Evolutionary conservation across 2,329 filamentous ascomycete genomes (phyloP), one percentile per base, ranked within the genome.

Genomic region (Calonectria leucothoes): DNA sequence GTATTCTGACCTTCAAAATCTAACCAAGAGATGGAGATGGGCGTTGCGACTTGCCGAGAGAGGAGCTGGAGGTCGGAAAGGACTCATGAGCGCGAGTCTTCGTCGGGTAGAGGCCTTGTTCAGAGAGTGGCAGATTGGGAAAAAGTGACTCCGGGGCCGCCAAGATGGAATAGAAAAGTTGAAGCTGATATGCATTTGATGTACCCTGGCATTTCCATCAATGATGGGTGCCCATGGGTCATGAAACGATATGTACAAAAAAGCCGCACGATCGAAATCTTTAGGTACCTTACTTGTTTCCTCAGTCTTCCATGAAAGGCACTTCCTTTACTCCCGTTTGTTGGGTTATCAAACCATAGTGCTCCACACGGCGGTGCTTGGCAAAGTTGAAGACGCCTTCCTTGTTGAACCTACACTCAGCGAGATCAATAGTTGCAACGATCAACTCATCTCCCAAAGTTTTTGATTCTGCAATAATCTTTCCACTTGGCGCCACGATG

Each of bases 371-470:
- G 6, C 66, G 33, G 42, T 69, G 66, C 10, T 57, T 55, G 23
- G 14, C 66, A 57, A 69, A 69, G 52, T 69, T 69, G 27, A 69
- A 69, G 5, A 70, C 67, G 3, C 31, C 57, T 64, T 49, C 39
- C n/a, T 70, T 70, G 17, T 42, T 63, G 14, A 42, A 35, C 45
- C 57, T n/a, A 29, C 67, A 70, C 20, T 52, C 35, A 14, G 59
- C 55, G 3, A 70, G 57, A n/a, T 70, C 57, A n/a, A 70, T 70
- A 11, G 45, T 45, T 4, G 67, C 67, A 35, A 70, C 33, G 17
- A 70, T 23, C 11, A 70, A 29, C 25, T 70, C 67, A 31, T 70
- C 67, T 17, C 51, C 57, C 29, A 33, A 37, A 0, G 67, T 70
- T 27, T 52, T 51, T 6, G 67, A 57, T 27, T 70, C 67, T 3